phyloP scores from a whole-genome alignment of 352 stramenopile genomes.

The Globisporangium solare region DNA sequence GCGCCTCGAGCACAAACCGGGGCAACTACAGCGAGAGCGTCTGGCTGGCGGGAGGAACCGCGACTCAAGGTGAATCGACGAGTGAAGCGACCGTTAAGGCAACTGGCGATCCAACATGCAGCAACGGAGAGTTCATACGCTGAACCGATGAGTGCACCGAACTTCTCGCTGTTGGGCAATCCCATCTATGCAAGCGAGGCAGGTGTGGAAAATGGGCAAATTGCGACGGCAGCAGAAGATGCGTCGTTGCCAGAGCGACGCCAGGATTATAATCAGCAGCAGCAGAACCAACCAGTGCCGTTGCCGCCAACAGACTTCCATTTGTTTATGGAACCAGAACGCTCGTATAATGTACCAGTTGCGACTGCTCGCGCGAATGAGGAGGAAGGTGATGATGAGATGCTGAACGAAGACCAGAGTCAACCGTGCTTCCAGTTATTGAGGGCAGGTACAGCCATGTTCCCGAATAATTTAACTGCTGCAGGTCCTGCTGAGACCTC shows the following conservation, averaged over 20 bases:
- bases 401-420: slow-evolving; percentile 20
- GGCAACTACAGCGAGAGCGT: background rate
- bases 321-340: background rate
- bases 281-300: background rate
- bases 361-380: background rate
- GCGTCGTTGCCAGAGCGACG: background rate
- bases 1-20: background rate
- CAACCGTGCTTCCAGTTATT: slow-evolving; percentile 51
- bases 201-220: slow-evolving; percentile 1
- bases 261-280: background rate
- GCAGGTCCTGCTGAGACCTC: background rate
- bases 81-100: slow-evolving; percentile 7
- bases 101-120: background rate
- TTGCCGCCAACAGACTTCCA: background rate
- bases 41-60: slow-evolving; percentile 26
- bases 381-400: slow-evolving; percentile 4
- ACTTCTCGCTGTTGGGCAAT: slow-evolving; percentile 9
- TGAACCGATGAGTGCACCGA: slow-evolving; percentile 7
- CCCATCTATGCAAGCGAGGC: background rate
- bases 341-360: background rate
- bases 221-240: background rate
- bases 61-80: slow-evolving; percentile 31
- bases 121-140: slow-evolving; percentile 1
- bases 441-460: slow-evolving; percentile 20
- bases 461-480: slow-evolving; percentile 8